Evolutionary conservation across 2,329 filamentous ascomycete species (phyloP), one percentile per base, ranked within the genome.

Genomic region (Hymenoscyphus salicellus): DNA sequence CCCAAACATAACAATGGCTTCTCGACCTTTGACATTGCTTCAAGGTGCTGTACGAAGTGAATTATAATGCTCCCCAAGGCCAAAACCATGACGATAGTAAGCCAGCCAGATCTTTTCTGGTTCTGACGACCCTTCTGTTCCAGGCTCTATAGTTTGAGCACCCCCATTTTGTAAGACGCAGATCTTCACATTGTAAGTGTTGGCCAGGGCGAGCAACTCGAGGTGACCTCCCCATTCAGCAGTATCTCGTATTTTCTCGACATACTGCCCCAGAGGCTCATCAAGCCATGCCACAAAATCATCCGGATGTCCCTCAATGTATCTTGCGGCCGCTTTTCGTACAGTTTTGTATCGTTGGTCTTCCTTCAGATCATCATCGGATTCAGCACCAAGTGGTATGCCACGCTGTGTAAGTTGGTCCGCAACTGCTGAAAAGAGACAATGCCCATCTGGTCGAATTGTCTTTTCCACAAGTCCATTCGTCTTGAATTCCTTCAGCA

Each of bases 41-140:
- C 68, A 75, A 62, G 71, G 65, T 62, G 65, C 64, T 65, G 70
- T 84, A 71, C 86, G 78, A 75, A 99, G 78, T 61, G 93, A 96
- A 76, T 99, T 99, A 79, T 99, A 99, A 79, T 99, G 95, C 80
- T 98, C 95, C 14, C 95, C 95, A 59, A 99, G 80, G 1, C 94
- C 94, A 77, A 96, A 98, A 58, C 91, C 92, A 79, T 97, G 93
- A 72, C 91, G 85, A 78, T 98, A 98, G 78, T 98, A 99, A 41
- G 93, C 94, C 77, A 99, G 77, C 94, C 95, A 98, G 70, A 85
- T 86, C 71, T 84, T 84, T 69, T 79, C 81, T 61, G 77, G 75
- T 26, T 79, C 81, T 60, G 80, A 74, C n/a, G 75, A 73, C 20
- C 77, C 78, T 3, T 77, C 78, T 32, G 77, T 75, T 17, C 71